Base-by-base conservation (phyloP, 805 yeast species). In the Candida tibetensis region DNA sequence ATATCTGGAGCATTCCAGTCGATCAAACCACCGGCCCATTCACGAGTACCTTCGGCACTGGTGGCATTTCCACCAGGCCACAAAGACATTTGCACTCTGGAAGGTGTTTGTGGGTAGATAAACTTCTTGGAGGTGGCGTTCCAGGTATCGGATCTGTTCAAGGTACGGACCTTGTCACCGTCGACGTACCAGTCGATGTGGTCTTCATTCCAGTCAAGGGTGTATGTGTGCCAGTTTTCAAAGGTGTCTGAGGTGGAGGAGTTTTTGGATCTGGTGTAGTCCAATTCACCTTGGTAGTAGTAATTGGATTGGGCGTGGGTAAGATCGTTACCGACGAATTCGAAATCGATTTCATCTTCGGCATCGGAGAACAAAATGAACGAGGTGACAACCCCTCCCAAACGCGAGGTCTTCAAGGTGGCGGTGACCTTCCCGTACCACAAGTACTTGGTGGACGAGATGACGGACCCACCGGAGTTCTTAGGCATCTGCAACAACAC, bases 281-380 rank as follows among this genome's bases (percentile, higher is more conserved):
- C 76, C 55, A 80, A 68, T 22, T 68, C 60, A 60, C 91, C 96
- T 57, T 83, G 80, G 59, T 77, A 80, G 69, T 85, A 90, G 72
- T 58, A 89, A 65, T 90, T 90, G 18, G 89, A 70, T 71, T 90
- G 90, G 1, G 81, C 85, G 16, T 62, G 57, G 22, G 73, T 71
- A 53, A 85, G 62, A 53, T 84, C 77, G 53, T 76, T 75, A 42
- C 98, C 98, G 46, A 88, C 82, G 49, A 80, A 82, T 68, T 90
- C 96, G 55, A 64, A 81, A 74, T 90, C 97, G 52, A 89, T 75
- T 72, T 90, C 97, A 69, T 89, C 97, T 71, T 85, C 80, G 29
- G 82, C 87, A 57, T 85, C 85, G 5, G 95, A 85, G 62, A 79
- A 82, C 36, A 87, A 60, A 61, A 89, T 87, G 53, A 81, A 78